A percentile compares a stretch with the other conserved stretches of the same genome.
Evolutionary conservation across 2,329 filamentous ascomycete species (phyloP).

Genomic region (Dactylonectria macrodidyma): DNA sequence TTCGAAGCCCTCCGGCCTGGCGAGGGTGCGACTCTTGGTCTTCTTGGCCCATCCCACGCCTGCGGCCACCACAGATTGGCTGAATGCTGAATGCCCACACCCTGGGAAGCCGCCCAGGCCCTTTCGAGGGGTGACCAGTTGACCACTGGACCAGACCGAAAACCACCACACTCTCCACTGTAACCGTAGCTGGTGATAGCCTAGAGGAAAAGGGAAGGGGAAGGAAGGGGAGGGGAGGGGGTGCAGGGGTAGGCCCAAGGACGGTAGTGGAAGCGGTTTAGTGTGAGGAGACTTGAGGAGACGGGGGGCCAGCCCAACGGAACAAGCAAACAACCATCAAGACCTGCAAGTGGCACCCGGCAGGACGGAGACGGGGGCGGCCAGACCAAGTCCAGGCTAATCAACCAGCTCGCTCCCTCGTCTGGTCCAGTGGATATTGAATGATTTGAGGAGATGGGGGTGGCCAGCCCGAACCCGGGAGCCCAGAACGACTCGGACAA

Average conservation of each 20-base stretch:
- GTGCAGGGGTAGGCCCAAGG: slow-evolving; percentile 3
- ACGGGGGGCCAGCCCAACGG: slow-evolving; percentile 18
- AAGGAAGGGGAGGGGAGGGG: slow-evolving; percentile 11
- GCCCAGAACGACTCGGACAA: not conserved
- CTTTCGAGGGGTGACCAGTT: slow-evolving; percentile 21
- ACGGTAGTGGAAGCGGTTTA: slow-evolving; percentile 28
- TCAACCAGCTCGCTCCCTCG: slow-evolving; percentile 1
- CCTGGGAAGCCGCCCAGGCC: slow-evolving; percentile 9
- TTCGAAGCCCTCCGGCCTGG: not conserved
- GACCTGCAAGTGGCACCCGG: slow-evolving; percentile 13
- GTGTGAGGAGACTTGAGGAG: slow-evolving; percentile 21
- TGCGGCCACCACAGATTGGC: slow-evolving; percentile 23
- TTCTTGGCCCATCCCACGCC: slow-evolving; percentile 7
- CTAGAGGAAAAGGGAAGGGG: not conserved
- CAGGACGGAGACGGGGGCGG: slow-evolving; percentile 13
- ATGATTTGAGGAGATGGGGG: not conserved
- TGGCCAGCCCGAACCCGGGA: slow-evolving; percentile 3
- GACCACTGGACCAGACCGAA: no score
- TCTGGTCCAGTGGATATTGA: slow-evolving; percentile 13
- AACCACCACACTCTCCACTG: slow-evolving; percentile 25
- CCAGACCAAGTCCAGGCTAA: slow-evolving; percentile 6
- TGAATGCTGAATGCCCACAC: slow-evolving; percentile 4
- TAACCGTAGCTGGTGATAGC: no score
- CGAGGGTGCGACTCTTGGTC: not conserved
- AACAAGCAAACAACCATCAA: slow-evolving; percentile 16